Base-by-base conservation (phyloP, 805 yeast genomes). In the Wickerhamiella azymoides region DNA sequence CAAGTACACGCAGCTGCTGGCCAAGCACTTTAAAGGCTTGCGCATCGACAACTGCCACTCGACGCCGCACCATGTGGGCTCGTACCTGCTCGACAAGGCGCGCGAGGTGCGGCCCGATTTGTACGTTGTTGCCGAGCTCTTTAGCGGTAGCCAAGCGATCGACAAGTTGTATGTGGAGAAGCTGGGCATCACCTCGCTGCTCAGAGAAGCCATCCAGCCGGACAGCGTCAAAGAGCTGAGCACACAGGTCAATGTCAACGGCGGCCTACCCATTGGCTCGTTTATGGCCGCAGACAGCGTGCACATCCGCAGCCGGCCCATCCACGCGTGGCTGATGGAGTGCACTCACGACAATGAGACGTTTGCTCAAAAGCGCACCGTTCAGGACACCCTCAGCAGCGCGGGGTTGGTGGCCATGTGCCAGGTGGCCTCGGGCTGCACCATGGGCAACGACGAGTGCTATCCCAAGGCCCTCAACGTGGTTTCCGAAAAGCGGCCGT, bases 131-230 rank as follows among this genome's bases (percentile, higher is more conserved):
- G 97, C 97, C 1, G 98, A 89, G 60, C 69, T 89, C 36, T 89
- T 89, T 62, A 76, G 93, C 3, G 98, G 98, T 10, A 83, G 93
- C 13, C 96, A 88, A 60, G 82, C 76, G 16, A 73, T 84, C 75
- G 98, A 89, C 65, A 80, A 82, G 56, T 67, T 89, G 17, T 89
- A 83, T 60, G 96, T 89, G 11, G 95, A 89, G 62, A 70, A 93
- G 53, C 71, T 92, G 38, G 96, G 95, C 14, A 80, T 92, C 47
- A 81, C 85, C 35, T 80, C 95, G 3, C 69, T 92, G 53, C 82
- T 89, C 46, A 75, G 98, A 58, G 98, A 89, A 59, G 97, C 97
- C 0, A 89, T 92, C 94, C 96, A 86, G 65, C 92, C 96, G 1
- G 80, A 92, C 79, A 77, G 81, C 10, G 92, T 83, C 10, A 79